Percentiles rank a stretch among this genome's conserved stretches.
phyloP scores from a whole-genome alignment of 306 rosid genomes.

The Phaseolus lunatus region DNA sequence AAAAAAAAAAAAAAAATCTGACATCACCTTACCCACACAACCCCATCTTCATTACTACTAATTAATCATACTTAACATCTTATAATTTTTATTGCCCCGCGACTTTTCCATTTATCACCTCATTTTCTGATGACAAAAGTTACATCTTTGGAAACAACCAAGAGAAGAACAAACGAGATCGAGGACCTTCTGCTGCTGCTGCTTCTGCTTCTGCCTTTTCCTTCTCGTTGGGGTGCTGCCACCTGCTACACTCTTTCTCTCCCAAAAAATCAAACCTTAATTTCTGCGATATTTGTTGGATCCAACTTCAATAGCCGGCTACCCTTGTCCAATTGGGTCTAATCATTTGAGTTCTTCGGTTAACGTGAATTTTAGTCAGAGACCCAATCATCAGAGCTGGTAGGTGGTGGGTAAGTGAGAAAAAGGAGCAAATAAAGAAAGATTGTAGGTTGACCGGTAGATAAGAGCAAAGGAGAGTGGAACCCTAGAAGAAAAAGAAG shows the following conservation, averaged over 20 bases:
- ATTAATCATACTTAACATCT: slow-evolving; percentile 34
- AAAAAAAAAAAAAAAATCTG: neutral
- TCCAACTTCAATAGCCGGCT: slow-evolving; percentile 43
- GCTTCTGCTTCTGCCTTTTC: slow-evolving; percentile 16
- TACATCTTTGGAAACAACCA: slow-evolving; percentile 31
- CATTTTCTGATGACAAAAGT: slow-evolving; percentile 54
- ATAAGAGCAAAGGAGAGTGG: slow-evolving; percentile 44
- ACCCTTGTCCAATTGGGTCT: slow-evolving; percentile 48
- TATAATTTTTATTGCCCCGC: slow-evolving; percentile 35
- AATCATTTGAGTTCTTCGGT: slow-evolving; percentile 63
- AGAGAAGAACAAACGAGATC: slow-evolving; percentile 1
- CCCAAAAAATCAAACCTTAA: neutral
- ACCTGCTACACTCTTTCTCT: slow-evolving; percentile 22
- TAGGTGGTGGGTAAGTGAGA: slow-evolving; percentile 58
- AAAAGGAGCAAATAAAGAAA: neutral
- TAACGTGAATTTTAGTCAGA: slow-evolving; percentile 59
- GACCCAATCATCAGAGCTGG: slow-evolving; percentile 59
- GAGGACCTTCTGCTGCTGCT: slow-evolving; percentile 23
- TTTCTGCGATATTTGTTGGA: slow-evolving; percentile 32
- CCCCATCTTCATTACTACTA: slow-evolving; percentile 24
- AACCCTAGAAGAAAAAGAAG: slow-evolving; percentile 47
- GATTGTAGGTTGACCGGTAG: slow-evolving; percentile 70
- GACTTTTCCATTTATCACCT: slow-evolving; percentile 45
- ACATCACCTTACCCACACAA: neutral
- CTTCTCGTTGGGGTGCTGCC: slow-evolving; percentile 32